Conservation (phyloP, 331 rosid genomes). For the Dryas integrifolia region DNA sequence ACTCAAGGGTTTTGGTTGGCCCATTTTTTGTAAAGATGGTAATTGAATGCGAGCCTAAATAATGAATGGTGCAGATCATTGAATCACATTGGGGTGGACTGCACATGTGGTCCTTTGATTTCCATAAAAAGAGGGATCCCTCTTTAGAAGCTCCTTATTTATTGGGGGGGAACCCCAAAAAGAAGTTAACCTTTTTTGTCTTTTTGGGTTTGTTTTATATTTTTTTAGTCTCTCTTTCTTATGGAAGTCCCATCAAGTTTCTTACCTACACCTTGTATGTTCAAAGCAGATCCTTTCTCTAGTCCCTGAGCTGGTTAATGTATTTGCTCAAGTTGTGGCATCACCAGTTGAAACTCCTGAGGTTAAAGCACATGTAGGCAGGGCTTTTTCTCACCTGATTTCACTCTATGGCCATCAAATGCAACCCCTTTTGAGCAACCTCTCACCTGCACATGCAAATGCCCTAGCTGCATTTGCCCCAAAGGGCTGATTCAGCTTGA, state of each 20-base stretch:
- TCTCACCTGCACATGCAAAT: constrained; percentile 75
- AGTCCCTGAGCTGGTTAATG: constrained; percentile 87
- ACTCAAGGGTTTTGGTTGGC: too few species aligned
- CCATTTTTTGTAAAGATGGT: too few species aligned
- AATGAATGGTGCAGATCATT: too few species aligned
- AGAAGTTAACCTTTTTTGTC: background rate
- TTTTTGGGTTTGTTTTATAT: background rate
- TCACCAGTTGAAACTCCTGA: constrained; percentile 83
- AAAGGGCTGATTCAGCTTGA: constrained; percentile 44
- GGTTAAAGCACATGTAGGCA: constrained; percentile 78
- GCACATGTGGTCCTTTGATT: too few species aligned
- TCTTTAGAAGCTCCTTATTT: background rate
- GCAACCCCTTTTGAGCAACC: constrained; percentile 82
- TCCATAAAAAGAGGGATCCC: background rate
- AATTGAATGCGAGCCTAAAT: too few species aligned
- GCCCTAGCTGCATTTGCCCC: constrained; percentile 86
- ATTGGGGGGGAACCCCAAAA: background rate
- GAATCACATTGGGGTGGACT: too few species aligned
- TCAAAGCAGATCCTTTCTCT: constrained; percentile 73
- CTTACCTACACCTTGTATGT: constrained; percentile 30
- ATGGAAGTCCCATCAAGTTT: constrained; percentile 6
- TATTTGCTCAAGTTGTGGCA: constrained; percentile 85
- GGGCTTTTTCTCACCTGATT: constrained; percentile 80
- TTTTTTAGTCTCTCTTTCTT: constrained; percentile 13
- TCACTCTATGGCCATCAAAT: constrained; percentile 90